Conservation (phyloP, 2,329 filamentous ascomycete genomes). For the Hawksworthiomyces lignivorus region DNA sequence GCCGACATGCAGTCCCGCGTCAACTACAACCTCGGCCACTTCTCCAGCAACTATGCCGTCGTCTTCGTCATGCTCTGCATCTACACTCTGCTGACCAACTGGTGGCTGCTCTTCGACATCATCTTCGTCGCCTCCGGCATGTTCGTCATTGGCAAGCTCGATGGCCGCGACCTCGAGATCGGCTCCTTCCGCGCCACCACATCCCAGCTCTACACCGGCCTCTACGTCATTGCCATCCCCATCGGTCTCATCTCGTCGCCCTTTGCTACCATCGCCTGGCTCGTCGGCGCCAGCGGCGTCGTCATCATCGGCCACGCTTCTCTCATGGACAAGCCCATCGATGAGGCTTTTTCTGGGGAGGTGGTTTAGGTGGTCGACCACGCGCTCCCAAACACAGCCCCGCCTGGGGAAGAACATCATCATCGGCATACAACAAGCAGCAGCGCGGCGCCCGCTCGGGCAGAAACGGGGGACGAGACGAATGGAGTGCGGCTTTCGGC, state of each 20-base stretch:
- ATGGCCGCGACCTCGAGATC: constrained; percentile 80
- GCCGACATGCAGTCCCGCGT: constrained; percentile 78
- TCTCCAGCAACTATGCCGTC: constrained; percentile 95
- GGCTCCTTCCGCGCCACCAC: constrained; percentile 76
- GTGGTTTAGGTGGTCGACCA: constrained; percentile 99
- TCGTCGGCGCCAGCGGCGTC: constrained; percentile 91
- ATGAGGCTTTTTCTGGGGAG: constrained; percentile 99
- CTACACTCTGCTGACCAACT: constrained; percentile 88
- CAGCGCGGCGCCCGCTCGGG: constrained; percentile 51
- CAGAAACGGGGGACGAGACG: constrained; percentile 14
- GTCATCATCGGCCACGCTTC: constrained; percentile 91
- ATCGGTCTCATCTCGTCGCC: constrained; percentile 80
- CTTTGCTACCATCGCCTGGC: constrained; percentile 80
- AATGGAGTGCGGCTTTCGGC: constrained; percentile 24
- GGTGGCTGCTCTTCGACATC: constrained; percentile 83
- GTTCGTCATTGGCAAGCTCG: constrained; percentile 84
- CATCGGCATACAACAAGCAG: constrained; percentile 7
- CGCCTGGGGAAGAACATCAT: constrained; percentile 99
- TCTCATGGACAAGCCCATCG: constrained; percentile 96
- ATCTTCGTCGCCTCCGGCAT: constrained; percentile 78
- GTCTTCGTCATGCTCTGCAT: constrained; percentile 93
- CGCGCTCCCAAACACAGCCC: constrained; percentile 93
- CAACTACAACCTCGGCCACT: constrained; percentile 96
- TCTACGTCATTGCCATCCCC: constrained; percentile 76
- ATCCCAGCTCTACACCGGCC: constrained; percentile 87